Evolutionary conservation across 2,329 filamentous ascomycete genomes (phyloP).

Genomic region (Fusarium subtropicale): DNA sequence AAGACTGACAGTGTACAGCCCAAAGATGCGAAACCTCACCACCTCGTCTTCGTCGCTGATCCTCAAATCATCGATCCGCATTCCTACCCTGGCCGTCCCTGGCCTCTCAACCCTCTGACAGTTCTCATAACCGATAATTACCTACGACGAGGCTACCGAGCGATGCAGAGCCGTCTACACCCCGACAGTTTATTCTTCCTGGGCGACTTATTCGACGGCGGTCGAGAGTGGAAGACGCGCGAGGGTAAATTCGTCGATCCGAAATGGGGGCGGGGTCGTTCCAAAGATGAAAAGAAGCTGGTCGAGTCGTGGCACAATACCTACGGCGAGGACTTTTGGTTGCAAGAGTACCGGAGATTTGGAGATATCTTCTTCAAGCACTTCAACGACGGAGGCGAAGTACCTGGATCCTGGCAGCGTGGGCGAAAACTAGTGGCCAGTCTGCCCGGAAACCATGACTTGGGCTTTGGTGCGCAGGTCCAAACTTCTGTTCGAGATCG

Average conservation of each 20-base stretch:
- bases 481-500: conserved; percentile 83
- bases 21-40: conserved; percentile 80
- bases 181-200: conserved; percentile 92
- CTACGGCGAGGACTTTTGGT: conserved; percentile 87
- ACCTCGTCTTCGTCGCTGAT: conserved; percentile 85
- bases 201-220: conserved; percentile 95
- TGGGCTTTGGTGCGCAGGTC: conserved; percentile 89
- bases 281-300: conserved; percentile 63
- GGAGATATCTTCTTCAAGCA: conserved; percentile 83
- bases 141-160: conserved; percentile 82
- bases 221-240: conserved; percentile 89
- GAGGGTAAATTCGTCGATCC: conserved; percentile 70
- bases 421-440: conserved; percentile 84
- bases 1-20: conserved; percentile 67
- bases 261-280: conserved; percentile 65
- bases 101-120: conserved; percentile 67
- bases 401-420: conserved; percentile 68
- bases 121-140: conserved; percentile 85
- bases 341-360: conserved; percentile 87
- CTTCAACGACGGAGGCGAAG: conserved; percentile 69
- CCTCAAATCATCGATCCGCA: conserved; percentile 94
- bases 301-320: conserved; percentile 76
- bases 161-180: conserved; percentile 78
- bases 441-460: conserved; percentile 92
- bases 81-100: conserved; percentile 86